Conservation (phyloP, 179 eudicot species). For the Silene noctiflora region DNA sequence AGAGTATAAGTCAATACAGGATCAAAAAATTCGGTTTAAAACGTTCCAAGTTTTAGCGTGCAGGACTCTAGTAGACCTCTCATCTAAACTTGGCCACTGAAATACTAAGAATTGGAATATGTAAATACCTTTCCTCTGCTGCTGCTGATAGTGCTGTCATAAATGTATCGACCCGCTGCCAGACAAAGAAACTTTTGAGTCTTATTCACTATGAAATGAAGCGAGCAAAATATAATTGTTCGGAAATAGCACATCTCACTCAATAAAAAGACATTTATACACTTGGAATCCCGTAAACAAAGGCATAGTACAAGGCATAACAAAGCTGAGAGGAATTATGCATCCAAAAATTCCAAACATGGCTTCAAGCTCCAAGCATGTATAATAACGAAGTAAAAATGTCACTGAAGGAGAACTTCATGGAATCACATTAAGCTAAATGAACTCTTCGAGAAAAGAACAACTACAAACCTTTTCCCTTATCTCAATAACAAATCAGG, state of each 20-base stretch:
- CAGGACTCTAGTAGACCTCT: background rate
- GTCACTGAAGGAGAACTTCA: background rate
- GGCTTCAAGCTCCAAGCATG: background rate
- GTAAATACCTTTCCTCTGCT: slow-evolving; percentile 76
- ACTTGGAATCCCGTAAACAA: background rate
- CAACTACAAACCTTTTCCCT: background rate
- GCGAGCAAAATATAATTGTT: slow-evolving; percentile 1
- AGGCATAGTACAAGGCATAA: background rate
- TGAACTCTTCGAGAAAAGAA: background rate
- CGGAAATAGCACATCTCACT: background rate
- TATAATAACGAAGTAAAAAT: background rate
- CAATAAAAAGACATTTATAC: slow-evolving; percentile 4
- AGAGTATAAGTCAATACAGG: background rate
- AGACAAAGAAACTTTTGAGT: slow-evolving; percentile 10
- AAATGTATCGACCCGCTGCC: slow-evolving; percentile 74
- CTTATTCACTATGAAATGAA: slow-evolving; percentile 3
- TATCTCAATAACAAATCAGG: slow-evolving; percentile 5
- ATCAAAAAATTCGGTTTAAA: background rate
- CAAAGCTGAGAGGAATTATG: background rate
- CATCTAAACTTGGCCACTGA: slow-evolving; percentile 7
- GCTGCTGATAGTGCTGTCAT: slow-evolving; percentile 59
- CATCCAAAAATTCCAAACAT: background rate
- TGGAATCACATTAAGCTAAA: background rate
- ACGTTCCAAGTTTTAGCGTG: slow-evolving; percentile 1
- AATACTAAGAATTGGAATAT: background rate